phyloP scores from a whole-genome alignment of 257 asterid species.

The Solanum sejunctum region DNA sequence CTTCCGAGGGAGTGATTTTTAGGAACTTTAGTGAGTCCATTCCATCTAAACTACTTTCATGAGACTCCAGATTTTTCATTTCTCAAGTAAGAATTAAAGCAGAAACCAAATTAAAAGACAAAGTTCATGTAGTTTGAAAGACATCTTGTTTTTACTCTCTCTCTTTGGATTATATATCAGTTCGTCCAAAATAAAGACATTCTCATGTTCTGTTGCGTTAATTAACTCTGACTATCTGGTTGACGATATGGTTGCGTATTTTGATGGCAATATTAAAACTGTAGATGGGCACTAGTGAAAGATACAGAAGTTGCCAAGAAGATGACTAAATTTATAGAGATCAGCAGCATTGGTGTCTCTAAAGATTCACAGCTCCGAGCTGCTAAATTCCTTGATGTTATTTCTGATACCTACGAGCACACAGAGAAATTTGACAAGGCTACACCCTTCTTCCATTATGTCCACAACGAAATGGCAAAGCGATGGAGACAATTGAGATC shows the following conservation, averaged over 20 bases:
- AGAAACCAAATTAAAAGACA: not conserved
- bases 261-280: not conserved
- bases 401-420: conserved; percentile 42
- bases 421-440: conserved; percentile 10
- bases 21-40: not conserved
- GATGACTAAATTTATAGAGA: conserved; percentile 68
- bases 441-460: conserved; percentile 49
- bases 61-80: not conserved
- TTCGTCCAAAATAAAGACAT: not conserved
- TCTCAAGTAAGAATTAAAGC: not conserved
- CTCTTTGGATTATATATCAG: not conserved
- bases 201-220: not conserved
- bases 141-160: not conserved
- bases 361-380: conserved; percentile 89
- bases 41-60: not conserved
- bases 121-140: not conserved
- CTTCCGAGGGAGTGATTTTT: not conserved
- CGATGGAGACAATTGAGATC: conserved; percentile 72
- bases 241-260: not conserved
- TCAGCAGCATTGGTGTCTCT: conserved; percentile 80
- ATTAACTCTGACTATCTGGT: not conserved
- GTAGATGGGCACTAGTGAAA: conserved; percentile 92
- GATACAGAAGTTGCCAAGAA: conserved; percentile 59
- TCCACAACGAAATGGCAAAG: conserved; percentile 32
- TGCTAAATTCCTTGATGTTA: conserved; percentile 54